Evolutionary conservation across 2,329 filamentous ascomycete genomes (phyloP), one percentile per base, ranked within the genome.

Genomic region (Fusarium sp.): DNA sequence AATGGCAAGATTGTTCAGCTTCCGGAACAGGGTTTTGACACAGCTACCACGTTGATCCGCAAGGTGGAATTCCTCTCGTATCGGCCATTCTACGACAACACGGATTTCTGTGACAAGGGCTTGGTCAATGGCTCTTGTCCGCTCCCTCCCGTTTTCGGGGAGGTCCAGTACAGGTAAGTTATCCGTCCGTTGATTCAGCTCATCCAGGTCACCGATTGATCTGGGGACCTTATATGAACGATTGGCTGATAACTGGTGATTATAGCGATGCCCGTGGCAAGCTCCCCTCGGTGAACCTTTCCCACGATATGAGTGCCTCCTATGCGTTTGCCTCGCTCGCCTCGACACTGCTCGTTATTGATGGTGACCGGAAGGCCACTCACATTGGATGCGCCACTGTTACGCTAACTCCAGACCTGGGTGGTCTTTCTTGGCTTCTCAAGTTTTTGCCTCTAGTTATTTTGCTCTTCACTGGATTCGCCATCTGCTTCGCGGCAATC

Each of bases 321-420:
- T 99, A 98, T 82, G 90, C 94, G 6, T 98, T 99, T 80, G 89
- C 94, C 2, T 96, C 95, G 2, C 91, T 98, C 73, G 88, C 91
- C 8, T 88, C 94, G 10, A 94, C 91, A 0, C 87, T 98, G 58
- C 84, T 90, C 66, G 88, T 98, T 67, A 90, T 93, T 68, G 93
- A 95, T 64, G 95, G 95, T 73, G 92, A 97, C 80, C 70, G 80
- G 0, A 84, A 81, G 2, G 88, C 86, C 18, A 91, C 91, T 16
- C 85, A 89, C 62, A 89, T 98, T 50, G 94, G 92, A 60, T 99
- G 97, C 80, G 87, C 98, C 37, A 93, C 93, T 32, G 89, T 94
- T n/a, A 90, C 90, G 67, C 88, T 98, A 67, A 98, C 96, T 0
- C 97, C 97, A 0, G 92, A 94, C 76, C 86, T 99, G 6, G 95